Conservation (phyloP, 352 stramenopile species). For the Phytopythium cucurbitacearum region DNA sequence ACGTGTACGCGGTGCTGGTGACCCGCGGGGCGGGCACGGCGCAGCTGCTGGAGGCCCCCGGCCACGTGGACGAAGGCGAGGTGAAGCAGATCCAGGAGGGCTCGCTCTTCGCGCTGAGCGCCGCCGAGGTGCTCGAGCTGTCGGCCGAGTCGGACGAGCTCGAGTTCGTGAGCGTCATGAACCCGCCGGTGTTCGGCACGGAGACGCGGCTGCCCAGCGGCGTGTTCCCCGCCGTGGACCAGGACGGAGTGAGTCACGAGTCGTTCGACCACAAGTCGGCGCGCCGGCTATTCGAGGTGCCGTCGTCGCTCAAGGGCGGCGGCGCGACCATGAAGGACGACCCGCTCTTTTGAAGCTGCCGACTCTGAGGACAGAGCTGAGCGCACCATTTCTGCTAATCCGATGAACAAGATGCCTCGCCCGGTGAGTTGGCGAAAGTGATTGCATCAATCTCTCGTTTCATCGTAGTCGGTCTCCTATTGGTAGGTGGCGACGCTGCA, state of each 20-base stretch:
- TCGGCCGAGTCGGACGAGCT: slow-evolving; percentile 57
- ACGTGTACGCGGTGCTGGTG: slow-evolving; percentile 70
- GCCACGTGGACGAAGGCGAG: slow-evolving; percentile 24
- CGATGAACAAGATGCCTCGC: no score
- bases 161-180: slow-evolving; percentile 78
- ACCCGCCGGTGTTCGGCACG: slow-evolving; percentile 58
- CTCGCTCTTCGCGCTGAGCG: slow-evolving; percentile 58
- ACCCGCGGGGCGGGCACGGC: slow-evolving; percentile 50
- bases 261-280: slow-evolving; percentile 44
- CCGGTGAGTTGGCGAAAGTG: no score
- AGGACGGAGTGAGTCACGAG: slow-evolving; percentile 55
- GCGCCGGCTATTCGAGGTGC: slow-evolving; percentile 61
- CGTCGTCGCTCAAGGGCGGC: slow-evolving; percentile 70
- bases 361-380: background rate
- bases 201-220: slow-evolving; percentile 47
- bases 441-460: no score
- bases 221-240: slow-evolving; percentile 68
- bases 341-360: slow-evolving; percentile 53
- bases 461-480: no score
- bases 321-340: slow-evolving; percentile 80
- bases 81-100: slow-evolving; percentile 38
- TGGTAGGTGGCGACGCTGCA: no score
- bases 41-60: slow-evolving; percentile 45
- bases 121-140: slow-evolving; percentile 45
- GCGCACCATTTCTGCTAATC: background rate